Evolutionary conservation across 2,329 filamentous ascomycete species (phyloP).

Genomic region (Pseudogymnoascus sp.): DNA sequence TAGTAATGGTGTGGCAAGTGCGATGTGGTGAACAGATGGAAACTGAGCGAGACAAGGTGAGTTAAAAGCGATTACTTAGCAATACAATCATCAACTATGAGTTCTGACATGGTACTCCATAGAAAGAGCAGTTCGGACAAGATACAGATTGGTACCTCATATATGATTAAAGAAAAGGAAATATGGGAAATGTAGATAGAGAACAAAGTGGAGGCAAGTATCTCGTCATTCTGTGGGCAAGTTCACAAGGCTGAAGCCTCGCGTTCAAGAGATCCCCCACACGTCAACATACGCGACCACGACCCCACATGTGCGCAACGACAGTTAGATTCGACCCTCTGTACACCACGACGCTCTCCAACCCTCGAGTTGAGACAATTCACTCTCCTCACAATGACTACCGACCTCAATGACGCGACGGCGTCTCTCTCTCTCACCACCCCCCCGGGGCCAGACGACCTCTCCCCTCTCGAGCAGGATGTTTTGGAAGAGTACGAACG

Average conservation of each 20-base stretch:
- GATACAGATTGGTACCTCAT: neutral
- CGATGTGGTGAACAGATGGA: neutral
- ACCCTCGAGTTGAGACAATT: neutral
- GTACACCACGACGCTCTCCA: neutral
- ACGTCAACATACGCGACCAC: slow-evolving; percentile 7
- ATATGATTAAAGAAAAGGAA: slow-evolving; percentile 2
- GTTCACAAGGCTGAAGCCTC: slow-evolving; percentile 2
- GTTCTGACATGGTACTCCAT: neutral
- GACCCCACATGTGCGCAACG: neutral
- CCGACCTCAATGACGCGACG: slow-evolving; percentile 16
- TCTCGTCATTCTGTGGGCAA: neutral
- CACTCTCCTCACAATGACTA: slow-evolving; percentile 13
- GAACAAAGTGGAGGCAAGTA: neutral
- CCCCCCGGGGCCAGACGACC: slow-evolving; percentile 38
- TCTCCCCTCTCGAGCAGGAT: slow-evolving; percentile 82
- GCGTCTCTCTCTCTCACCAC: slow-evolving; percentile 11
- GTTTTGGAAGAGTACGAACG: slow-evolving; percentile 90
- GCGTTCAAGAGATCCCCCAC: neutral
- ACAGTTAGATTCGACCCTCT: neutral
- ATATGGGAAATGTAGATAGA: neutral
- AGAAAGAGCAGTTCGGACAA: neutral
- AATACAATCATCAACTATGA: neutral
- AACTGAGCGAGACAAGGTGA: neutral
- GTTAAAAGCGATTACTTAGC: neutral
- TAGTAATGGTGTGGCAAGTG: neutral